Evolutionary conservation across 75 land plant species (phyloP), one percentile per base, ranked within the genome.

Genomic region (Adiantum capillusveneris): DNA sequence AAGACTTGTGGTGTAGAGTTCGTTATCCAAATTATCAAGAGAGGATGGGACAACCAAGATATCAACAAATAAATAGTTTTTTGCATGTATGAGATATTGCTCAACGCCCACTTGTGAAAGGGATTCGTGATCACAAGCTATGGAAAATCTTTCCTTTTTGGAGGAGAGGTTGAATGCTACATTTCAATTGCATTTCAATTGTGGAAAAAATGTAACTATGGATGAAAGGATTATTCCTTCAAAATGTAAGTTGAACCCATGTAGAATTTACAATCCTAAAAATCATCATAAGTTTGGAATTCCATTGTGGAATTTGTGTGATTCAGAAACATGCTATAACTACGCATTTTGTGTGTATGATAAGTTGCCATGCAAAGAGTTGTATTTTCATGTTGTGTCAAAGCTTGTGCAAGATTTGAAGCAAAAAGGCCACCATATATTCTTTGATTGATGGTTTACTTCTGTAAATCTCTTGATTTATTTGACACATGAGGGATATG

Each of bases 211-310:
- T 46, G 49, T 46, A n/a, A 46, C 14, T 17, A 46, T 46, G n/a
- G 49, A 46, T 46, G 49, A 46, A 17, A 46, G 49, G 49, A 46
- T 46, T 2, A 46, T 46, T 46, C 49, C 49, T 6, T n/a, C 49
- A 6, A n/a, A 20, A 14, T 20, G 21, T 17, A 46, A 46, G 17
- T 7, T 17, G n/a, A 46, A 46, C 14, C 49, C 21, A 7, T n/a
- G 3, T 17, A 46, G 49, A 46, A 14, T 46, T 5, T 46, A 46
- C 17, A 17, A n/a, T n/a, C 49, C 49, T 46, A 46, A 46, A 46
- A 46, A 46, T 17, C 49, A 17, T 6, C 21, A 46, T 46, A 46
- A 46, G 49, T 46, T 46, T 46, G 49, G 49, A 7, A 20, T 46
- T 7, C 21, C 49, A 46, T 17, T 46, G 49, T 46, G 21, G 21